These are phyloP conservation scores for Tylopilus sp. DNA, from an alignment of 768 basidiomycete species.

Conservation along the genomic window DNA sequence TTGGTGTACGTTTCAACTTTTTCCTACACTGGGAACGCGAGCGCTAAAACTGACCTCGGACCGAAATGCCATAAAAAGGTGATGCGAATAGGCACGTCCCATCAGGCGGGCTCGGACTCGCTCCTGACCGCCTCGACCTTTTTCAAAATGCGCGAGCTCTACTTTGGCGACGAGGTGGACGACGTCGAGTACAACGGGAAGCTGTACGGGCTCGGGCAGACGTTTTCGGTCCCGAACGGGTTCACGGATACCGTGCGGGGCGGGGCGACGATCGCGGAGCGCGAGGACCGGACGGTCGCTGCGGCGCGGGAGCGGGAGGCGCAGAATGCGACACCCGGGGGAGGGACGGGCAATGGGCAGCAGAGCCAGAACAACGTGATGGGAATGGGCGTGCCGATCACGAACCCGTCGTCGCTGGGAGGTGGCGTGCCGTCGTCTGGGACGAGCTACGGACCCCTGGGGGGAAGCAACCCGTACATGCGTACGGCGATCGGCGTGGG, in stretches of 20 bases:
- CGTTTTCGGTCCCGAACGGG: slow-evolving; percentile 66
- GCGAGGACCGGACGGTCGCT: slow-evolving; percentile 60
- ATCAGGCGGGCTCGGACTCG: slow-evolving; percentile 97
- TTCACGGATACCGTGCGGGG: slow-evolving; percentile 62
- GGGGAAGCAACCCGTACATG: slow-evolving; percentile 59
- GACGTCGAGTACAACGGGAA: slow-evolving; percentile 79
- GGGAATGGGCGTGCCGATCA: slow-evolving; percentile 43
- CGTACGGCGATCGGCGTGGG: slow-evolving; percentile 56
- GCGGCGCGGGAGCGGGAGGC: slow-evolving; percentile 43
- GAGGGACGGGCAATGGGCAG: slow-evolving; percentile 17
- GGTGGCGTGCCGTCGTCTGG: slow-evolving; percentile 44
- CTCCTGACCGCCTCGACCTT: slow-evolving; percentile 91
- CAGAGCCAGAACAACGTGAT: slow-evolving; percentile 43
- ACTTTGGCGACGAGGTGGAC: slow-evolving; percentile 89
- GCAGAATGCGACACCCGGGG: slow-evolving; percentile 57
- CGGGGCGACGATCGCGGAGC: slow-evolving; percentile 78
- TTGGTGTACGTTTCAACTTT: slow-evolving; percentile 65
- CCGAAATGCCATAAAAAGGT: slow-evolving; percentile 56
- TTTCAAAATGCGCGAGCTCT: slow-evolving; percentile 92
- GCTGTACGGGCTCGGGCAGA: slow-evolving; percentile 80
- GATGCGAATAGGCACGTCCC: slow-evolving; percentile 82
- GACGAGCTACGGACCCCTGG: slow-evolving; percentile 59
- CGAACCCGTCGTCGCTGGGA: slow-evolving; percentile 38
- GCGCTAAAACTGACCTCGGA: background rate
- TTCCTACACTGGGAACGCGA: no score